Evolutionary conservation across 2,329 filamentous ascomycete species (phyloP), one percentile per base, ranked within the genome.

Genomic region (Hypoxylon sp.): DNA sequence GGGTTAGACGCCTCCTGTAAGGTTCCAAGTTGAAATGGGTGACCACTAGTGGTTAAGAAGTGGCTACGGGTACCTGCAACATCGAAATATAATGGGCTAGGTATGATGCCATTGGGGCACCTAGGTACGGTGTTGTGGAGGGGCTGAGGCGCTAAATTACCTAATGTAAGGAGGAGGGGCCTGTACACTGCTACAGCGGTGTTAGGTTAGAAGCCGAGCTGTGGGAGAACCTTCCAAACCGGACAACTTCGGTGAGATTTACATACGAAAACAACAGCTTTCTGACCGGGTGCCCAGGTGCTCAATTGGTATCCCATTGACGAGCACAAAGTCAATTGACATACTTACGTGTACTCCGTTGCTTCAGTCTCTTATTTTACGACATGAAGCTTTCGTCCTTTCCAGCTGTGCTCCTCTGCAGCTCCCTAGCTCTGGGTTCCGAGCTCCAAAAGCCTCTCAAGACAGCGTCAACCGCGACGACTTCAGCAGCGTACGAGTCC

Each of bases 331-430:
- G 11, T 44, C 44, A 51, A 53, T 62, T 52, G 28, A 8, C 9
- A 9, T 51, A 20, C 16, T 3, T 26, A 20, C n/a, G n/a, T n/a
- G n/a, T n/a, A 9, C 45, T 16, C 22, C 6, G 11, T 30, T 56
- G 4, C n/a, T 60, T 49, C 36, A 38, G 20, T 50, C 14, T 24
- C 32, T n/a, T 40, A 36, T 12, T n/a, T 32, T 32, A 16, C 7
- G 33, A 14, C 20, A 71, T 71, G 70, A 70, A 60, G 66, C 42
- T 69, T 24, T 55, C 52, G 4, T 33, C 54, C 11, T 45, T 71
- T 24, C 38, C 57, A 2, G 18, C 32, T 22, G 24, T 57, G 9
- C 60, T 71, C 11, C 64, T 67, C 11, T 32, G 65, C 30, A 67
- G 60, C 33, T 56, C 56, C 20, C 22, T 9, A 59, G 70, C 62